Conservation (phyloP, 2,329 filamentous ascomycete genomes). For the Fusarium begoniae region DNA sequence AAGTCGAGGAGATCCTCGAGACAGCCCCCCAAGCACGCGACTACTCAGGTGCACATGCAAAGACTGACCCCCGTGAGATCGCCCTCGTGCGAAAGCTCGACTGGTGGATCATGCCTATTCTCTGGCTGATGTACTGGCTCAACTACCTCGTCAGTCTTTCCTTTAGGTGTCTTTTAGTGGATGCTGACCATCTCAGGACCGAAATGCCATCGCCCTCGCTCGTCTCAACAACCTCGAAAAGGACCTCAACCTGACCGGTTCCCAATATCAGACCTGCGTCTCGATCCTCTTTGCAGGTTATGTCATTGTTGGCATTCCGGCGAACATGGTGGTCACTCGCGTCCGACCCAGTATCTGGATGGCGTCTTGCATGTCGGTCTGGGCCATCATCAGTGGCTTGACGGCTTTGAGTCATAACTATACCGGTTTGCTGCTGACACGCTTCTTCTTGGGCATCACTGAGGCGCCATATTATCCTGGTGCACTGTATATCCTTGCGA, state of each 20-base stretch:
- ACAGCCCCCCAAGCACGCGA: conserved; percentile 8
- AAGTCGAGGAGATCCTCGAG: conserved; percentile 17
- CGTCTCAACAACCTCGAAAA: conserved; percentile 44
- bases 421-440: conserved; percentile 56
- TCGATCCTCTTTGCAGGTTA: conserved; percentile 54
- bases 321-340: conserved; percentile 56
- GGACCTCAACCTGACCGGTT: conserved; percentile 36
- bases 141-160: conserved; percentile 46
- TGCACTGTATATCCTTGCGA: conserved; percentile 55
- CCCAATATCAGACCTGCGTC: conserved; percentile 44
- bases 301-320: conserved; percentile 52
- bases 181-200: conserved; percentile 40
- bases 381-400: conserved; percentile 57
- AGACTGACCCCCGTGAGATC: conserved; percentile 33
- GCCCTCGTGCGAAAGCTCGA: conserved; percentile 32
- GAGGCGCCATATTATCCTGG: conserved; percentile 53
- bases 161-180: fast-evolving
- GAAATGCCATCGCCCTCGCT: conserved; percentile 58
- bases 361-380: conserved; percentile 53
- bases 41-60: conserved; percentile 33
- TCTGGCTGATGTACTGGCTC: conserved; percentile 51
- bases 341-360: conserved; percentile 53
- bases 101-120: conserved; percentile 42
- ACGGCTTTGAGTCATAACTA: conserved; percentile 59
- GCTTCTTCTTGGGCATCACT: conserved; percentile 53